These are phyloP conservation scores for Cocos nucifera DNA, from an alignment of 176 grass and related monocot genomes.

Conservation along the genomic window DNA sequence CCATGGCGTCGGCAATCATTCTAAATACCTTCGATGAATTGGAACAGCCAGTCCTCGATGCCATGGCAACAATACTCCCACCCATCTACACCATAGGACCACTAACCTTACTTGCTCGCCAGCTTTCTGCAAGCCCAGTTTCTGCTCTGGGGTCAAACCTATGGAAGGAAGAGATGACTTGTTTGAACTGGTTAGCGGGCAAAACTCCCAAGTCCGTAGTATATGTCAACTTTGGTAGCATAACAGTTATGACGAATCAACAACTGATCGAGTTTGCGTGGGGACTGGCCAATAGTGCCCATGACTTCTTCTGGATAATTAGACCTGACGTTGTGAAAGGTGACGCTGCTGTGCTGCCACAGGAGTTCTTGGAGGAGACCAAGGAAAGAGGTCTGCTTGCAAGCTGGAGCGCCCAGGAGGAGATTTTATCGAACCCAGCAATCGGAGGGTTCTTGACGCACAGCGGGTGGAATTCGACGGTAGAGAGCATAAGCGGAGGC, in stretches of 20 bases:
- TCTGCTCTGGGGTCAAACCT: not conserved
- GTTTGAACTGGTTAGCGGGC: not conserved
- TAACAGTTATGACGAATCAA: conserved; percentile 1
- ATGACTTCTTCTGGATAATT: conserved; percentile 8
- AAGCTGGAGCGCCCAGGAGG: conserved; percentile 8
- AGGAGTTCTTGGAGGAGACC: not conserved
- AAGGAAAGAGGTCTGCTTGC: conserved; percentile 1
- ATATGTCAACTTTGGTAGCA: conserved; percentile 15
- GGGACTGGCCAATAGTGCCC: conserved; percentile 1
- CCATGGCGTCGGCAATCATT: conserved; percentile 6
- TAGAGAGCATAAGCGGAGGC: conserved; percentile 4
- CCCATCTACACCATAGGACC: conserved; percentile 10
- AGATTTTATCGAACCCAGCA: not conserved
- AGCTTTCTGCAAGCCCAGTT: not conserved
- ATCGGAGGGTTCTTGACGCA: conserved; percentile 14
- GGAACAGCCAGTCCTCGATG: not conserved
- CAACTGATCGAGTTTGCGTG: conserved; percentile 12
- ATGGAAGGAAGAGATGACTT: not conserved
- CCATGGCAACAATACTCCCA: not conserved
- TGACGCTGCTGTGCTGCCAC: conserved; percentile 2
- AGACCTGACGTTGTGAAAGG: conserved; percentile 2
- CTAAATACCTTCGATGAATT: conserved; percentile 12
- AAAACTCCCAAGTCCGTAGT: not conserved
- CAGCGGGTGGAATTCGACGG: conserved; percentile 16
- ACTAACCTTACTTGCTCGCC: not conserved